phyloP scores from a whole-genome alignment of 31 red algal genomes.

The Asparagopsis taxiformis region DNA sequence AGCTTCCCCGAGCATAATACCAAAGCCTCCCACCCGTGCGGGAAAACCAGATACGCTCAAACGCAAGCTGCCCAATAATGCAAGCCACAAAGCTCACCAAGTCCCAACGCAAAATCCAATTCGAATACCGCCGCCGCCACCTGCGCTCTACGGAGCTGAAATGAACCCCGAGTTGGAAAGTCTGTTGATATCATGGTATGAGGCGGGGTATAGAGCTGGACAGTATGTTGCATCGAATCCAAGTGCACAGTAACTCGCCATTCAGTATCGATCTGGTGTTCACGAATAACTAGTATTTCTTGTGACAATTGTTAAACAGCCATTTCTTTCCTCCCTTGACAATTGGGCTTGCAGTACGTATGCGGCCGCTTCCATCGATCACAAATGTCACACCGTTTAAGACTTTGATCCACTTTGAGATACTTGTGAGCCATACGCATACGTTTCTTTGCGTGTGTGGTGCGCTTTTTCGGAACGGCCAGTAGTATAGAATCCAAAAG shows the following conservation, averaged over 20 bases:
- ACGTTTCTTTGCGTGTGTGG: conserved; percentile 72
- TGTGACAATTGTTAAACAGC: background rate
- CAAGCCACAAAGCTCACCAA: too few relatives aligned
- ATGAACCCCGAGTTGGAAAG: conserved; percentile 34
- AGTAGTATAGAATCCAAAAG: conserved; percentile 23
- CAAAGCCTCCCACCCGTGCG: too few relatives aligned
- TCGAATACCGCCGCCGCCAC: conserved; percentile 32
- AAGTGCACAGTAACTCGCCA: background rate
- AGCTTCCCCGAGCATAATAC: too few relatives aligned
- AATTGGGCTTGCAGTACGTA: conserved; percentile 77
- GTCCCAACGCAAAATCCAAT: too few relatives aligned
- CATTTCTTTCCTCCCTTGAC: conserved; percentile 37
- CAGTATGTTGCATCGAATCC: conserved; percentile 7
- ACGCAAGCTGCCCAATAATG: too few relatives aligned
- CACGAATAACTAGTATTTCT: too few relatives aligned
- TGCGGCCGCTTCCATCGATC: conserved; percentile 78
- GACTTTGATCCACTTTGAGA: conserved; percentile 32
- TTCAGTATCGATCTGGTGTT: too few relatives aligned
- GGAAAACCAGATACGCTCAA: too few relatives aligned
- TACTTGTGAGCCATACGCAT: conserved; percentile 77
- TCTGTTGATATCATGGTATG: conserved; percentile 52
- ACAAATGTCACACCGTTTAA: conserved; percentile 66
- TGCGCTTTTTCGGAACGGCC: conserved; percentile 72
- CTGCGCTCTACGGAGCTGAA: background rate
- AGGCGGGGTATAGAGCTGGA: conserved; percentile 49